Conservation (phyloP, 2,329 filamentous ascomycete species). For the Scytalidium sp. region DNA sequence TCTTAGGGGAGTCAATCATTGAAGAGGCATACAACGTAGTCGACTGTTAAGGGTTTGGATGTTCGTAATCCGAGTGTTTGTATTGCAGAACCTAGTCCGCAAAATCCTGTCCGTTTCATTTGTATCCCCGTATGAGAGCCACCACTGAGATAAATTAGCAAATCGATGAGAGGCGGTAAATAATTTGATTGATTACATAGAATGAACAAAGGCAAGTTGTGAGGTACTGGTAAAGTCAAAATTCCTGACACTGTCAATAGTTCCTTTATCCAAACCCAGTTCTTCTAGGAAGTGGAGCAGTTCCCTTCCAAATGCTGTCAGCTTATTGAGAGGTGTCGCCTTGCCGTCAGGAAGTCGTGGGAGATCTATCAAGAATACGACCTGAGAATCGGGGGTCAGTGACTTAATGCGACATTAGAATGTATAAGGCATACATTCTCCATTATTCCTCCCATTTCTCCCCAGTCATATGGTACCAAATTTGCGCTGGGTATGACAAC, state of each 20-base stretch:
- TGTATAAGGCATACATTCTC: conserved; percentile 63
- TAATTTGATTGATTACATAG: conserved; percentile 57
- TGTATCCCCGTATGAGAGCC: conserved; percentile 50
- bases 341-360: conserved; percentile 45
- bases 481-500: conserved; percentile 88
- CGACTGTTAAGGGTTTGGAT: conserved; percentile 57
- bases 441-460: conserved; percentile 70
- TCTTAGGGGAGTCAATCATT: conserved; percentile 1
- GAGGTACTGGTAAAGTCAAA: conserved; percentile 80
- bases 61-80: conserved; percentile 58
- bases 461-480: conserved; percentile 84
- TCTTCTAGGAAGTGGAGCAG: conserved; percentile 68
- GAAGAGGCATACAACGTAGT: conserved; percentile 60
- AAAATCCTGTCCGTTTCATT: conserved; percentile 63
- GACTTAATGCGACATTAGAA: not conserved
- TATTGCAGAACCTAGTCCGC: conserved; percentile 69
- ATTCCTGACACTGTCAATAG: conserved; percentile 65
- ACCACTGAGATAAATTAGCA: conserved; percentile 36
- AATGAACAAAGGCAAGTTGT: conserved; percentile 77
- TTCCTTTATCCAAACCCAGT: conserved; percentile 59
- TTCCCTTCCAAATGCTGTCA: conserved; percentile 64
- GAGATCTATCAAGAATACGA: conserved; percentile 88
- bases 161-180: conserved; percentile 2
- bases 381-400: conserved; percentile 39
- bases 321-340: conserved; percentile 17